Percentiles rank a stretch among this genome's conserved stretches.
Evolutionary conservation across 192 early-diverging fungal genomes (phyloP).

Genomic region (Phlyctochytrium planicorne): DNA sequence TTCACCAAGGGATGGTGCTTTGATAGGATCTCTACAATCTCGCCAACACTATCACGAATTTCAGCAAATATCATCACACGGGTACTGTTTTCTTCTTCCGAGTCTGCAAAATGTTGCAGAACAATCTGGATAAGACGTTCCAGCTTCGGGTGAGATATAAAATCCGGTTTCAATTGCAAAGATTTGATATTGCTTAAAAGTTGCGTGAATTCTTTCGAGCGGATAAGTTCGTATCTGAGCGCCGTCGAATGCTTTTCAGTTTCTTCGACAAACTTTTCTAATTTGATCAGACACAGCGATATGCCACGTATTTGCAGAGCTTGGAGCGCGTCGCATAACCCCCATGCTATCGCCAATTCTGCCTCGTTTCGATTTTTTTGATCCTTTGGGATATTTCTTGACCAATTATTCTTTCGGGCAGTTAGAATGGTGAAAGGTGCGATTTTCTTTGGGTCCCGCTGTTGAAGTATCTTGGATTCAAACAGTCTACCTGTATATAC

Average conservation of each 20-base stretch:
- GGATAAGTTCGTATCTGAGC: neutral
- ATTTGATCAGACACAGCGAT: neutral
- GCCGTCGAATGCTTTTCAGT: neutral
- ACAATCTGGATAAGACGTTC: slow-evolving; percentile 64
- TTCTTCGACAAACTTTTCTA: neutral
- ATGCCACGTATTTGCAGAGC: neutral
- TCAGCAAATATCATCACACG: slow-evolving; percentile 83
- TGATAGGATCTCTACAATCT: slow-evolving; percentile 63
- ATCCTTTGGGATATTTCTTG: neutral
- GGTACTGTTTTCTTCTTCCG: slow-evolving; percentile 41
- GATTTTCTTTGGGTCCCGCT: slow-evolving; percentile 34
- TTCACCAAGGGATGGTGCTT: slow-evolving; percentile 66
- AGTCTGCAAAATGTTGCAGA: slow-evolving; percentile 63
- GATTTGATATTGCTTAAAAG: neutral
- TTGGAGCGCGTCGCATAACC: neutral
- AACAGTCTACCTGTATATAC: slow-evolving; percentile 34
- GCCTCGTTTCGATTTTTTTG: slow-evolving; percentile 8
- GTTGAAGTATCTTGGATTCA: slow-evolving; percentile 46
- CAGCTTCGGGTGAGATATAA: slow-evolving; percentile 82
- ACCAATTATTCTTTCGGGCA: slow-evolving; percentile 33
- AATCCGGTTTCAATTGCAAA: slow-evolving; percentile 27
- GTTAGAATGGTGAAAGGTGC: too few species aligned
- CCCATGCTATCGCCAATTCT: slow-evolving; percentile 11
- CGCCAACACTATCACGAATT: slow-evolving; percentile 81
- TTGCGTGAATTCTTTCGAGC: neutral